Percentiles rank a stretch among this genome's conserved stretches.
These are phyloP conservation scores for Fomitopsis schrenkii DNA, from an alignment of 1,284 basidiomycete species.

Conservation along the genomic window DNA sequence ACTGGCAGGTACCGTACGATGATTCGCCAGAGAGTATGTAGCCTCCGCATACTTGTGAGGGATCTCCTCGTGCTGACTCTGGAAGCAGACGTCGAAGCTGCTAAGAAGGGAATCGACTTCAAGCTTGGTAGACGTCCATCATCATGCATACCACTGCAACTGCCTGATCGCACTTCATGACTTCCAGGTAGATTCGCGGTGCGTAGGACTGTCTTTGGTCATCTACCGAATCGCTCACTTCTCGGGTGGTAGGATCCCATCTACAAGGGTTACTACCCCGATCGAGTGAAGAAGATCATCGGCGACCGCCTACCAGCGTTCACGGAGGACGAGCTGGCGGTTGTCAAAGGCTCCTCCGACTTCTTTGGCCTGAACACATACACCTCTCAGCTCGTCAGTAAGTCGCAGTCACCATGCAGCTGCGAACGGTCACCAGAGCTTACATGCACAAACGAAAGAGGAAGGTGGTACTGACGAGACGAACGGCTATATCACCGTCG, in stretches of 20 bases:
- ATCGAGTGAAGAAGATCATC: slow-evolving; percentile 37
- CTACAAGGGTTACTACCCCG: slow-evolving; percentile 48
- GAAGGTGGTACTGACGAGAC: slow-evolving; percentile 38
- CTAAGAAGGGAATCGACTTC: slow-evolving; percentile 39
- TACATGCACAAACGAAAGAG: slow-evolving; percentile 17
- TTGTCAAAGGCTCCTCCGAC: slow-evolving; percentile 47
- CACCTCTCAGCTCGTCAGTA: slow-evolving; percentile 45
- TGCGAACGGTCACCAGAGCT: not conserved
- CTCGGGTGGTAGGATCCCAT: slow-evolving; percentile 37
- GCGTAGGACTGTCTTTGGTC: not conserved
- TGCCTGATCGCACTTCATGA: not conserved
- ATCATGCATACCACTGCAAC: not conserved
- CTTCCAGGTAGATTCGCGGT: slow-evolving; percentile 28
- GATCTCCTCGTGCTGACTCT: not conserved
- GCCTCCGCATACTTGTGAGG: not conserved
- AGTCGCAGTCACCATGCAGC: slow-evolving; percentile 10
- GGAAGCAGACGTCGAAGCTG: slow-evolving; percentile 35
- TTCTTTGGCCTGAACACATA: slow-evolving; percentile 48
- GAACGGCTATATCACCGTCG: slow-evolving; percentile 36
- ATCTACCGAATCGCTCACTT: not conserved
- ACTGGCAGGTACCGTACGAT: slow-evolving; percentile 49
- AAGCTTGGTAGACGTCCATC: slow-evolving; percentile 20
- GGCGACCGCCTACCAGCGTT: slow-evolving; percentile 47
- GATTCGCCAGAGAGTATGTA: slow-evolving; percentile 39
- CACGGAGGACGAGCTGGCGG: slow-evolving; percentile 39